Base-by-base conservation (phyloP, 495 filamentous ascomycete genomes). In the Annulohypoxylon moriforme region DNA sequence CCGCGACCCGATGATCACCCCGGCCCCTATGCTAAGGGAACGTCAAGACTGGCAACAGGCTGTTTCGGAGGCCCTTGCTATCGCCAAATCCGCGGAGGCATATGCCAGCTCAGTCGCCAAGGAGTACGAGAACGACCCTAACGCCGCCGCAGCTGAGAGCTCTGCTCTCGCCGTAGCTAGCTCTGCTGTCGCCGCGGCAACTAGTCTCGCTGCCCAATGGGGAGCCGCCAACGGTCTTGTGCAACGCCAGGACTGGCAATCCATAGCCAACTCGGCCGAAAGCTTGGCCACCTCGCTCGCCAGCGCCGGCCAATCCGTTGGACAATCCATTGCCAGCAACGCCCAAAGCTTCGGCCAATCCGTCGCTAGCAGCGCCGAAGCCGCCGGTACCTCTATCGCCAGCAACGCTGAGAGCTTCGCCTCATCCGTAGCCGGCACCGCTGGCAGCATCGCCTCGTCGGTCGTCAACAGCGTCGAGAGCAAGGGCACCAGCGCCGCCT, bases 1-100 rank as follows among this genome's bases (percentile, higher is more conserved):
- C 34, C 49, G 71, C 10, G 67, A 71, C 56, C 46, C 71, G n/a
- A 74, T 71, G 67, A 74, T 74, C 58, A 74, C 71, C 7, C 71
- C 71, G 29, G 67, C 67, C 3, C 71, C 71, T 10, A 52, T 74
- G 13, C 11, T 74, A 0, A 60, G 58, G 60, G 60, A 55, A 38
- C 64, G 67, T 22, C 47, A 65, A 33, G 60, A 47, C 11, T 74
- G 66, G 67, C 57, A 40, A 27, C 61, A 66, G 10, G 25, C 27
- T 20, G 9, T 70, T 9, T 62, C 62, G 18, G 57, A 62, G 8
- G 71, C 71, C 13, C 62, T 69, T 16, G 71, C 61, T 49, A 49
- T 11, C 27, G 71, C 71, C 25, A 74, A 67, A 27, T 29, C 62
- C 7, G 66, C 66, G 4, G 52, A 67, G 42, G 66, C 61, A 38